A percentile compares a stretch with the other conserved stretches of the same genome.
Evolutionary conservation across 805 yeast species (phyloP).

Genomic region (Sugiyamaella mastotermitis): DNA sequence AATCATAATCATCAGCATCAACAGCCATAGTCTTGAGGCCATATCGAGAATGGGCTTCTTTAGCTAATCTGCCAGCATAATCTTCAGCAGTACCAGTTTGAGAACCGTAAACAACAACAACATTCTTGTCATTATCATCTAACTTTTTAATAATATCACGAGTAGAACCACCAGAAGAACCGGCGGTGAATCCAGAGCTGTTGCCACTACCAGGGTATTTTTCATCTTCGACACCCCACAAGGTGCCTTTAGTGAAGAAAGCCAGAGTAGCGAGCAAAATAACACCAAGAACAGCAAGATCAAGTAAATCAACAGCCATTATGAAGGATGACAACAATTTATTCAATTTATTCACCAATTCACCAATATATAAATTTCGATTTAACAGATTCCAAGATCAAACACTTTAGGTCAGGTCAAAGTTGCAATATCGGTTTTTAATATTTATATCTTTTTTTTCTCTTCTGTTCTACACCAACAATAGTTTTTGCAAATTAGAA

Average conservation of each 20-base stretch:
- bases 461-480: no score
- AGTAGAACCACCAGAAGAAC: conserved; percentile 16
- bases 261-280: conserved; percentile 59
- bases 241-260: conserved; percentile 59
- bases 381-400: no score
- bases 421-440: no score
- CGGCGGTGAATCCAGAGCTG: conserved; percentile 18
- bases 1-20: conserved; percentile 85
- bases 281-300: conserved; percentile 59
- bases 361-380: background rate
- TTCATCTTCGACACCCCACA: conserved; percentile 35
- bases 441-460: no score
- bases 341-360: background rate
- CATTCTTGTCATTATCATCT: conserved; percentile 59
- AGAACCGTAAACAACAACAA: conserved; percentile 81
- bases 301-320: conserved; percentile 54
- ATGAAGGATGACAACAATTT: background rate
- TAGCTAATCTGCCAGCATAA: conserved; percentile 83
- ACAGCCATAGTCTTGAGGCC: conserved; percentile 78
- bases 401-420: no score
- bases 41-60: conserved; percentile 77
- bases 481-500: no score
- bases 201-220: conserved; percentile 19
- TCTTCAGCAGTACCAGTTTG: conserved; percentile 99
- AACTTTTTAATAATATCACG: conserved; percentile 34